Evolutionary conservation across 768 basidiomycete genomes (phyloP).

Genomic region (Auricularia cornea): DNA sequence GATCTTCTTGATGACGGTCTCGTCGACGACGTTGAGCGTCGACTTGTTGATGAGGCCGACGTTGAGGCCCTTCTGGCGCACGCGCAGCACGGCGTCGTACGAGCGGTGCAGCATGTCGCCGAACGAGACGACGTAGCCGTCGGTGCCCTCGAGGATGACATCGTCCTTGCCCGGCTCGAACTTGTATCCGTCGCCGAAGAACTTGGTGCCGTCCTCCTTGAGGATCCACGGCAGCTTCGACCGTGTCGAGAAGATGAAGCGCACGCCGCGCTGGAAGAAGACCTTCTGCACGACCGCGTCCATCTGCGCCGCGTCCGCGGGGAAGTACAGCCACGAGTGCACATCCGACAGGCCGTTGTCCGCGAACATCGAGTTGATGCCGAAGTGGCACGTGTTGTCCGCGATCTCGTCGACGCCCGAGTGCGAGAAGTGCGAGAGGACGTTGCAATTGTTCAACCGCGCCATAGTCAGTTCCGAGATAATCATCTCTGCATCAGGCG

Average conservation of each 20-base stretch:
- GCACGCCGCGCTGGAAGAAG: slow-evolving; percentile 75
- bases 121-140: slow-evolving; percentile 76
- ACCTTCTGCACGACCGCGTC: slow-evolving; percentile 62
- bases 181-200: slow-evolving; percentile 59
- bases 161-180: slow-evolving; percentile 85
- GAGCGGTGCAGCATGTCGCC: slow-evolving; percentile 84
- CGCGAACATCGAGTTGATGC: slow-evolving; percentile 79
- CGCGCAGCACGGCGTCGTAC: slow-evolving; percentile 72
- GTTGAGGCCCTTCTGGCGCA: slow-evolving; percentile 62
- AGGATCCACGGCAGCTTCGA: slow-evolving; percentile 85
- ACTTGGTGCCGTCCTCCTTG: slow-evolving; percentile 60
- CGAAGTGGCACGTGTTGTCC: slow-evolving; percentile 52
- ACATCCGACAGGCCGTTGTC: slow-evolving; percentile 81
- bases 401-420: slow-evolving; percentile 57
- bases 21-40: slow-evolving; percentile 75
- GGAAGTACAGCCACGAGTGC: slow-evolving; percentile 79
- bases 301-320: slow-evolving; percentile 79
- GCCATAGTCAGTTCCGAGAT: slow-evolving; percentile 89
- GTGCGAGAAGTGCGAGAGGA: slow-evolving; percentile 84
- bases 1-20: slow-evolving; percentile 66
- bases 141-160: slow-evolving; percentile 64
- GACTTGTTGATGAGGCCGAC: slow-evolving; percentile 86
- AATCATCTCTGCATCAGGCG: slow-evolving; percentile 54
- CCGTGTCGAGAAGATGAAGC: slow-evolving; percentile 85
- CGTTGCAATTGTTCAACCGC: slow-evolving; percentile 81